phyloP scores from a whole-genome alignment of 768 basidiomycete species.

The Lactifluus volemus region DNA sequence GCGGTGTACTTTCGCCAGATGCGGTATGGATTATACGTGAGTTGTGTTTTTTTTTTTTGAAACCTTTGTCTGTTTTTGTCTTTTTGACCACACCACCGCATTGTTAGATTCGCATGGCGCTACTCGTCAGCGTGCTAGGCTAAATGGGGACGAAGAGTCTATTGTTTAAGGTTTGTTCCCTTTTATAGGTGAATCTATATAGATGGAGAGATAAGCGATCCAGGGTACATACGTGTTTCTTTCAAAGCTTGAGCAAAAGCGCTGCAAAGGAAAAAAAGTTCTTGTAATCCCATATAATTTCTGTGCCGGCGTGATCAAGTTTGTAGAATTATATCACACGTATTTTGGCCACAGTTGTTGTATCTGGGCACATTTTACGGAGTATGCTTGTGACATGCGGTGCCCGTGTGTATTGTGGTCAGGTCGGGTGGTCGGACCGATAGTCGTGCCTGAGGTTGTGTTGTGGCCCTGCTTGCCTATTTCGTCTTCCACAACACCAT shows the following conservation, averaged over 20 bases:
- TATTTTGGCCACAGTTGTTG: too few species aligned
- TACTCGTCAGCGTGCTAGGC: conserved; percentile 36
- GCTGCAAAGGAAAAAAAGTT: neutral
- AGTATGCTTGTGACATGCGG: too few species aligned
- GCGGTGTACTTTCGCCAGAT: conserved; percentile 98
- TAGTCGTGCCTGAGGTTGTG: too few species aligned
- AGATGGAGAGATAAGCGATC: neutral
- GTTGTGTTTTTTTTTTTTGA: conserved; percentile 30
- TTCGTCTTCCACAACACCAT: too few species aligned
- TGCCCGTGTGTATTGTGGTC: too few species aligned
- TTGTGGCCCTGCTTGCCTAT: too few species aligned
- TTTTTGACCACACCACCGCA: neutral
- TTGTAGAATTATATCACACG: neutral
- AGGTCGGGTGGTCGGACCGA: too few species aligned
- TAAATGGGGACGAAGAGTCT: neutral
- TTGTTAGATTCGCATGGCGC: conserved; percentile 43
- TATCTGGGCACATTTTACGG: too few species aligned
- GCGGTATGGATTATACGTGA: conserved; percentile 93
- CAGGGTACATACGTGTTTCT: neutral
- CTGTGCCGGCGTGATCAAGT: neutral
- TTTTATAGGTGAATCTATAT: neutral
- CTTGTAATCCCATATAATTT: neutral
- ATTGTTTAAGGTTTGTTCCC: neutral
- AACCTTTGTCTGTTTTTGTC: neutral
- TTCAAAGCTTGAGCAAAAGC: neutral